A percentile compares a stretch with the other conserved stretches of the same genome.
Conservation (phyloP, 441 rosid genomes). For the Raphanus hybrid region DNA sequence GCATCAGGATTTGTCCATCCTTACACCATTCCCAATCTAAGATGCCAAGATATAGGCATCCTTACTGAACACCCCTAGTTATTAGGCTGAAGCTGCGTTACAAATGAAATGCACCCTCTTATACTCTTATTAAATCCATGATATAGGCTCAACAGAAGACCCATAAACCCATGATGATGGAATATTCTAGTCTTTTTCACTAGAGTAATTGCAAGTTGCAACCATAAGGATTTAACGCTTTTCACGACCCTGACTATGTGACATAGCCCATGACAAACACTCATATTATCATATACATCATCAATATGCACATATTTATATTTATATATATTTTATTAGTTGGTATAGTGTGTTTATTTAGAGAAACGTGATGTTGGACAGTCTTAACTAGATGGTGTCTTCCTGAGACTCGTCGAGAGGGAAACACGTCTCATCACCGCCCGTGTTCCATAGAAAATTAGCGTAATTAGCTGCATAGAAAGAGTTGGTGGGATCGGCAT, state of each 20-base stretch:
- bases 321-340: slow-evolving; percentile 1
- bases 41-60: not conserved
- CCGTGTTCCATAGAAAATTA: slow-evolving; percentile 88
- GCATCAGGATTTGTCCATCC: not conserved
- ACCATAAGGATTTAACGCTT: not conserved
- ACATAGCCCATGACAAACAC: slow-evolving; percentile 20
- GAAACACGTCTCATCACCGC: slow-evolving; percentile 92
- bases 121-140: not conserved
- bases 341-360: not conserved
- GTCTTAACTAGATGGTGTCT: slow-evolving; percentile 39
- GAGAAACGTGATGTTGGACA: slow-evolving; percentile 28
- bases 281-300: slow-evolving; percentile 16
- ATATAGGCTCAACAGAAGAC: not conserved
- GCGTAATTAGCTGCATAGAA: slow-evolving; percentile 76
- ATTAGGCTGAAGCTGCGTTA: not conserved
- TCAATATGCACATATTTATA: slow-evolving; percentile 15
- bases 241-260: slow-evolving; percentile 17
- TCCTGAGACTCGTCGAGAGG: slow-evolving; percentile 55
- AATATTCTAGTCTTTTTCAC: not conserved
- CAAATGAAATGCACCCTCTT: not conserved
- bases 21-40: not conserved
- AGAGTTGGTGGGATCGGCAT: slow-evolving; percentile 73
- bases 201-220: slow-evolving; percentile 2
- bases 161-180: not conserved
- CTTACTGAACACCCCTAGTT: not conserved